Evolutionary conservation across 345 rosid genomes (phyloP).

Genomic region (Aurinia saxatilis): DNA sequence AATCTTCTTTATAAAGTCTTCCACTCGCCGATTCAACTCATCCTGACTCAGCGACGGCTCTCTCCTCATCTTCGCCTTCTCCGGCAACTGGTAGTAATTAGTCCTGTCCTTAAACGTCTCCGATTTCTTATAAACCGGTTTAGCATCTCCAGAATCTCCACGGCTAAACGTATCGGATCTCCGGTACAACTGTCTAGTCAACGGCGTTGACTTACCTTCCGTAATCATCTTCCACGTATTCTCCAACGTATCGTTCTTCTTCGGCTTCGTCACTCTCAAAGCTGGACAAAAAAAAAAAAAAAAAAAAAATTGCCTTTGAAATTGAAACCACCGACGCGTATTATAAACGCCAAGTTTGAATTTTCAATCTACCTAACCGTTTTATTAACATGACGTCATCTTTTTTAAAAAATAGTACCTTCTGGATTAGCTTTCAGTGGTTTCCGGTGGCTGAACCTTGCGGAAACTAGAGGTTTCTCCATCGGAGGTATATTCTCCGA

Average conservation of each 20-base stretch:
- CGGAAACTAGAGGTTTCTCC: constrained; percentile 11
- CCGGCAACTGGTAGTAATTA: constrained; percentile 31
- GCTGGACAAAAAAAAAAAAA: background rate
- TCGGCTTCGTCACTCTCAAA: constrained; percentile 26
- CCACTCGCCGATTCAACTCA: constrained; percentile 81
- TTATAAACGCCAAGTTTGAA: constrained; percentile 10
- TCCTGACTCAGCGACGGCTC: constrained; percentile 72
- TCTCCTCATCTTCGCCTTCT: constrained; percentile 35
- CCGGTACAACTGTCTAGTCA: constrained; percentile 51
- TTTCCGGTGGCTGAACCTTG: constrained; percentile 26
- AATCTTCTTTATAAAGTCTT: constrained; percentile 71
- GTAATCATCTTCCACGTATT: constrained; percentile 81
- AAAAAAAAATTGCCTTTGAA: background rate
- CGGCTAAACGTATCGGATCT: constrained; percentile 43
- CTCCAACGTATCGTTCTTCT: constrained; percentile 64
- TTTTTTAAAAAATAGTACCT: constrained; percentile 27
- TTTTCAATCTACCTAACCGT: constrained; percentile 21
- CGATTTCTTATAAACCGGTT: constrained; percentile 39
- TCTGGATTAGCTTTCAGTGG: constrained; percentile 14
- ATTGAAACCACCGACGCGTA: constrained; percentile 6
- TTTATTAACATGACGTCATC: constrained; percentile 2
- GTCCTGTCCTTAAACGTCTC: constrained; percentile 71
- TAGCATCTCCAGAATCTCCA: constrained; percentile 1
- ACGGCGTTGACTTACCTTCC: constrained; percentile 60
- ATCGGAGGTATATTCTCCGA: constrained; percentile 22